Percentiles rank a stretch among this genome's conserved stretches.
Evolutionary conservation across 106 monocot species (phyloP).

Genomic region (Allium cepa): DNA sequence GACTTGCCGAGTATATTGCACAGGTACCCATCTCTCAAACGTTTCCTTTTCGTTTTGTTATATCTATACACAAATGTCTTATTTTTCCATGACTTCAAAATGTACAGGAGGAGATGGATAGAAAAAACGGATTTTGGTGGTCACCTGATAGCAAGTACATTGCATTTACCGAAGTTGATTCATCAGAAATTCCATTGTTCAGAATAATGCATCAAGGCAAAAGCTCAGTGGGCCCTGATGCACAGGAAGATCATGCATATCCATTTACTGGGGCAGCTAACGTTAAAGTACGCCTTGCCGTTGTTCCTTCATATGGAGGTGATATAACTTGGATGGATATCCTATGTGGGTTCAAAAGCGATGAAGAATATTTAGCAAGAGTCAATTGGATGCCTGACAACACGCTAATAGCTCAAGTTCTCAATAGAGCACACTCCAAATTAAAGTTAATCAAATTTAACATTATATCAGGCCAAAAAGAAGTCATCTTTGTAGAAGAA

Average conservation of each 20-base stretch:
- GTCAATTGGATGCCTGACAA: slow-evolving; percentile 89
- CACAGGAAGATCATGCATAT: slow-evolving; percentile 95
- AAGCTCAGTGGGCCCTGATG: slow-evolving; percentile 67
- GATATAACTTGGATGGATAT: slow-evolving; percentile 88
- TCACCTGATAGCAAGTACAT: slow-evolving; percentile 85
- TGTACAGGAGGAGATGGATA: slow-evolving; percentile 92
- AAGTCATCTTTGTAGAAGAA: slow-evolving; percentile 63
- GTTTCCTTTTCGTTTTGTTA: not conserved
- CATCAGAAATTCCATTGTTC: slow-evolving; percentile 71
- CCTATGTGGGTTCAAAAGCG: slow-evolving; percentile 56
- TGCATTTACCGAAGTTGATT: slow-evolving; percentile 93
- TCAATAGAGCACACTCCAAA: slow-evolving; percentile 73
- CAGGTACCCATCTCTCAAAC: slow-evolving; percentile 46
- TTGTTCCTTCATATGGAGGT: slow-evolving; percentile 51
- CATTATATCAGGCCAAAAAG: slow-evolving; percentile 52
- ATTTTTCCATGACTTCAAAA: not conserved
- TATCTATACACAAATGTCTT: not conserved
- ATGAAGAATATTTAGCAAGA: slow-evolving; percentile 95
- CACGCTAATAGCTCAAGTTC: slow-evolving; percentile 63
- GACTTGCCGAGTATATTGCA: slow-evolving; percentile 96
- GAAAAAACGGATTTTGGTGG: slow-evolving; percentile 97
- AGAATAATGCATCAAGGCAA: slow-evolving; percentile 99
- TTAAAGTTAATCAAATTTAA: slow-evolving; percentile 76
- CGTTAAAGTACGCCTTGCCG: slow-evolving; percentile 71
- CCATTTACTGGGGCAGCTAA: slow-evolving; percentile 93